phyloP scores from a whole-genome alignment of 306 rosid species.

The Crataegus laevigata region DNA sequence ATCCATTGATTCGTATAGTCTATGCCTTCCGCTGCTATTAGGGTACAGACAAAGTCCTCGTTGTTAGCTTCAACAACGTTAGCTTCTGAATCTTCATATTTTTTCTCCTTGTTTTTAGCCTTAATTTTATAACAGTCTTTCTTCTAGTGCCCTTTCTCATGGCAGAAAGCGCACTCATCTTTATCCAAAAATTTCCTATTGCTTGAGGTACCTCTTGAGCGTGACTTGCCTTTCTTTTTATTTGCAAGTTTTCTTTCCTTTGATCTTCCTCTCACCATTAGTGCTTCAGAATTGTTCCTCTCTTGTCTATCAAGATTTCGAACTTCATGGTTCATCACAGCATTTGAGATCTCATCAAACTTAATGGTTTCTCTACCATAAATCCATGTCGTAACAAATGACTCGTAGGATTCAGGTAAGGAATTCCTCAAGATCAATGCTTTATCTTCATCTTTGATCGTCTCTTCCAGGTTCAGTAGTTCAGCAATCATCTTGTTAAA shows the following conservation, averaged over 20 bases:
- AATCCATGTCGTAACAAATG: neutral
- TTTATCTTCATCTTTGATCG: neutral
- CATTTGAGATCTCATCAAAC: neutral
- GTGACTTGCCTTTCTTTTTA: neutral
- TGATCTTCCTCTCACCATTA: neutral
- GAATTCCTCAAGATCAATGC: neutral
- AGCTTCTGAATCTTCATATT: neutral
- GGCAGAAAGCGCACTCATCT: neutral
- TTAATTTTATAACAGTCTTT: neutral
- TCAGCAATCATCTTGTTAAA: neutral
- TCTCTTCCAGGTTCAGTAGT: neutral
- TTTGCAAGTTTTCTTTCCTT: neutral
- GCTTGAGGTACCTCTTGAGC: neutral
- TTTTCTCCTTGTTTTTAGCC: neutral
- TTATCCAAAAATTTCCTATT: neutral
- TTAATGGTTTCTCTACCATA: neutral
- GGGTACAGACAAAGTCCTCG: neutral
- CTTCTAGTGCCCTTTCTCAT: neutral
- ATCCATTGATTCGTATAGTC: neutral
- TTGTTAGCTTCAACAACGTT: neutral
- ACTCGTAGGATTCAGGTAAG: neutral
- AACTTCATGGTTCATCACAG: neutral
- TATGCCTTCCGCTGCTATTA: neutral
- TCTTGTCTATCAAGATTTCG: neutral
- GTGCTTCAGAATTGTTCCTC: neutral